Conservation (phyloP, 2,329 filamentous ascomycete genomes). For the Cladosporium sp. region DNA sequence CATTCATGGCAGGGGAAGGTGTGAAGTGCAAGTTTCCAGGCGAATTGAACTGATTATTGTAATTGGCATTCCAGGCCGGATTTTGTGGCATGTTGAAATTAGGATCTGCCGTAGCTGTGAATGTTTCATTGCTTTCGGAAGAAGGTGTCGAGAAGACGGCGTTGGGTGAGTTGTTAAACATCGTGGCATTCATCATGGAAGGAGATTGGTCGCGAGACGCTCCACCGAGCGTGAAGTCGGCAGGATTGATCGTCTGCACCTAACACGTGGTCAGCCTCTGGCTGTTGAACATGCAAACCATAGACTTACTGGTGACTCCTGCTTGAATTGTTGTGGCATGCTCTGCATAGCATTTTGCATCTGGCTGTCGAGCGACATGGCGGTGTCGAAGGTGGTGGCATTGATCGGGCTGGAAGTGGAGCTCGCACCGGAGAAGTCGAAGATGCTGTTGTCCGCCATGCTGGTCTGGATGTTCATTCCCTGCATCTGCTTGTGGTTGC, state of each 20-base stretch:
- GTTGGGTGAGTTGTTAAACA: conserved; percentile 30
- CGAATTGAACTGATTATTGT: conserved; percentile 27
- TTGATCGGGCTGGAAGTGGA: conserved; percentile 48
- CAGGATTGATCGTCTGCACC: conserved; percentile 32
- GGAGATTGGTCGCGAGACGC: conserved; percentile 30
- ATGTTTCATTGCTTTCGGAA: conserved; percentile 32
- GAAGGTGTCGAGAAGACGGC: conserved; percentile 35
- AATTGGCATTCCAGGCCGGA: conserved; percentile 28
- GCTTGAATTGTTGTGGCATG: conserved; percentile 20
- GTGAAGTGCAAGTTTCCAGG: conserved; percentile 31
- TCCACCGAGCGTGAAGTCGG: conserved; percentile 28
- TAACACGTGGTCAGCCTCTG: conserved; percentile 1
- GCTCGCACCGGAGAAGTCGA: conserved; percentile 44
- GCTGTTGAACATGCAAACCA: not conserved
- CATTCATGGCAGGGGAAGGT: conserved; percentile 32
- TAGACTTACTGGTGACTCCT: conserved; percentile 26
- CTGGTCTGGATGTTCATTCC: conserved; percentile 9
- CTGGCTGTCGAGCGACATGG: conserved; percentile 26
- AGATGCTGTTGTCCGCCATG: conserved; percentile 24
- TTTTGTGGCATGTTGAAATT: conserved; percentile 23
- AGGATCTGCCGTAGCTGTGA: conserved; percentile 26
- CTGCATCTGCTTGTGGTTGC: not conserved
- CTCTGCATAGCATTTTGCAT: conserved; percentile 18
- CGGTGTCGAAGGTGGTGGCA: conserved; percentile 24
- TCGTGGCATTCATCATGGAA: conserved; percentile 21